These are phyloP conservation scores for Paramecium pentaurelia DNA, from an alignment of 73 alveolate species.

Conservation along the genomic window DNA sequence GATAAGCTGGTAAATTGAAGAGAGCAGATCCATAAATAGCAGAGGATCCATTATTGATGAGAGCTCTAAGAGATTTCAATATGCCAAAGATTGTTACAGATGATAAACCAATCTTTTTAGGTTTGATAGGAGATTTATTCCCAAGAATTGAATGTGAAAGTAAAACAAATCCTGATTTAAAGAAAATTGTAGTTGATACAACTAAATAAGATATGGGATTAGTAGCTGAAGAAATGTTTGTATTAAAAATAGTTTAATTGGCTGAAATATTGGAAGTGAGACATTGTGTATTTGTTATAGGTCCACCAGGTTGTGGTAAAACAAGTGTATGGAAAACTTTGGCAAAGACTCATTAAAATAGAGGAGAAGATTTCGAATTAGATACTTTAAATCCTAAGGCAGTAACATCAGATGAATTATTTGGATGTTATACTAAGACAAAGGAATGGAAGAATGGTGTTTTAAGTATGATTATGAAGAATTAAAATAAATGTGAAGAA, in stretches of 20 bases:
- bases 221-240: slow-evolving; percentile 96
- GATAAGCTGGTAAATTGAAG: slow-evolving; percentile 99
- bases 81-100: slow-evolving; percentile 99
- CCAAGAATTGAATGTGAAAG: slow-evolving; percentile 96
- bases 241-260: slow-evolving; percentile 94
- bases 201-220: slow-evolving; percentile 79
- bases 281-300: slow-evolving; percentile 99
- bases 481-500: slow-evolving; percentile 94
- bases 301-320: slow-evolving; percentile 99
- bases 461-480: slow-evolving; percentile 97
- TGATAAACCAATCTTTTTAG: slow-evolving; percentile 98
- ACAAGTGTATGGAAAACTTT: slow-evolving; percentile 97
- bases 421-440: slow-evolving; percentile 98
- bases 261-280: slow-evolving; percentile 96
- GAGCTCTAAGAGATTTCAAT: slow-evolving; percentile 99
- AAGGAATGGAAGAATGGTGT: slow-evolving; percentile 99
- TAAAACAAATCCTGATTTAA: slow-evolving; percentile 75
- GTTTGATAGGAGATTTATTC: slow-evolving; percentile 97
- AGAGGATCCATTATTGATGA: slow-evolving; percentile 99
- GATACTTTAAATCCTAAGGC: slow-evolving; percentile 99
- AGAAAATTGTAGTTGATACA: slow-evolving; percentile 70
- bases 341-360: slow-evolving; percentile 96
- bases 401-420: slow-evolving; percentile 97
- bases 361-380: slow-evolving; percentile 95
- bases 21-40: slow-evolving; percentile 98